Evolutionary conservation across 148 eudicot genomes (phyloP).

Genomic region (Silene latifolia): DNA sequence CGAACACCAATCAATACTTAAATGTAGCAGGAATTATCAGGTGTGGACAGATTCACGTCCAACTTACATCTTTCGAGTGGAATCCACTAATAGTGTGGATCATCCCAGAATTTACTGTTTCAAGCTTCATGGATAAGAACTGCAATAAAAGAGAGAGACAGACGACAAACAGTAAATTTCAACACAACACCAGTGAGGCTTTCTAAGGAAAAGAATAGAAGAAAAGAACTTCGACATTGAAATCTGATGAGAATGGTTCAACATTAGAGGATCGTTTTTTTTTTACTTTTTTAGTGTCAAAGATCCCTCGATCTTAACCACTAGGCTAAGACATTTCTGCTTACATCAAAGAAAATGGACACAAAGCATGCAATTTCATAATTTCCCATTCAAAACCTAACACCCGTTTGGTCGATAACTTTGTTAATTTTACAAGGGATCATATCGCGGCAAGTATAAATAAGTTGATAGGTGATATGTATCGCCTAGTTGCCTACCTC

Average conservation of each 20-base stretch:
- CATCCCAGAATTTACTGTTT: slow-evolving; percentile 71
- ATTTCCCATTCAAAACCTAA: background rate
- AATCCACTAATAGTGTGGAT: slow-evolving; percentile 45
- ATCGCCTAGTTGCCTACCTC: slow-evolving; percentile 42
- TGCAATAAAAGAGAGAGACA: slow-evolving; percentile 26
- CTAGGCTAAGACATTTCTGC: background rate
- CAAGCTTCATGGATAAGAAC: slow-evolving; percentile 95
- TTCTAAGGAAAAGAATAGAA: background rate
- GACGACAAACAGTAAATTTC: background rate
- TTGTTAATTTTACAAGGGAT: background rate
- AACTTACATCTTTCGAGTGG: slow-evolving; percentile 73
- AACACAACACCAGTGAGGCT: background rate
- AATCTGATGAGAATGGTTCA: background rate
- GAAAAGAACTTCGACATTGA: background rate
- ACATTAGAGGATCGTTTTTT: background rate
- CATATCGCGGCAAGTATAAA: background rate
- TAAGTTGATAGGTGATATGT: background rate
- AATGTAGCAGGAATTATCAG: background rate
- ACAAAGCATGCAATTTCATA: background rate
- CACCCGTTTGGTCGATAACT: background rate
- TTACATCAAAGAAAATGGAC: background rate
- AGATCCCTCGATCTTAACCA: too few species aligned
- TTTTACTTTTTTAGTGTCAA: background rate
- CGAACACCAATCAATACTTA: background rate
- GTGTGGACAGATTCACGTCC: background rate